A percentile compares a stretch with the other conserved stretches of the same genome.
These are phyloP conservation scores for Colletotrichum endophyticum DNA, from an alignment of 2,329 filamentous ascomycete species.

Conservation along the genomic window DNA sequence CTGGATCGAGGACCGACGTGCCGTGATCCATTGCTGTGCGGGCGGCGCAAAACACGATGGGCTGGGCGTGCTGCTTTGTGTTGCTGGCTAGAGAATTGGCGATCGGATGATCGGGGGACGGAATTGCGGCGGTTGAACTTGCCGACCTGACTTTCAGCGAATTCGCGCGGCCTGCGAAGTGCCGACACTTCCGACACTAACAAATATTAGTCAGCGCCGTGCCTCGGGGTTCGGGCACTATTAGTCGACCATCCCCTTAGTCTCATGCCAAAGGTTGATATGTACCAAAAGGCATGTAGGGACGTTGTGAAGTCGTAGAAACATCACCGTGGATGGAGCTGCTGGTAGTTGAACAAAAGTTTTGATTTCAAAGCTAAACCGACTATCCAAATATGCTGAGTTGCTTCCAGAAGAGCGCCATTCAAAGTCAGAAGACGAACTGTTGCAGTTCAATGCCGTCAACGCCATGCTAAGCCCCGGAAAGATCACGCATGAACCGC, in stretches of 20 bases:
- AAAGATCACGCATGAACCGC: background rate
- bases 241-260: background rate
- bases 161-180: background rate
- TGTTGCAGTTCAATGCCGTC: constrained; percentile 4
- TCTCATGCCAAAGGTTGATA: background rate
- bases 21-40: constrained; percentile 11
- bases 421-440: background rate
- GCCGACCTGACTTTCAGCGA: constrained; percentile 5
- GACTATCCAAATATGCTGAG: background rate
- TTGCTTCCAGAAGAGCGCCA: background rate
- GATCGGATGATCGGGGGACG: constrained; percentile 18
- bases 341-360: background rate
- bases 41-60: background rate
- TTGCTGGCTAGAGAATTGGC: background rate
- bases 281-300: background rate
- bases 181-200: constrained; percentile 16
- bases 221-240: background rate
- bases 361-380: background rate
- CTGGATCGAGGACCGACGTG: constrained; percentile 16
- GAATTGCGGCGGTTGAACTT: constrained; percentile 14
- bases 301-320: background rate
- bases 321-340: background rate
- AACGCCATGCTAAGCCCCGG: constrained; percentile 11
- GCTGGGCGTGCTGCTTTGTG: background rate
- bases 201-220: constrained; percentile 6